Percentiles rank a stretch among this genome's conserved stretches.
These are phyloP conservation scores for Diaporthe helianthi DNA, from an alignment of 2,329 filamentous ascomycete species.

Conservation along the genomic window DNA sequence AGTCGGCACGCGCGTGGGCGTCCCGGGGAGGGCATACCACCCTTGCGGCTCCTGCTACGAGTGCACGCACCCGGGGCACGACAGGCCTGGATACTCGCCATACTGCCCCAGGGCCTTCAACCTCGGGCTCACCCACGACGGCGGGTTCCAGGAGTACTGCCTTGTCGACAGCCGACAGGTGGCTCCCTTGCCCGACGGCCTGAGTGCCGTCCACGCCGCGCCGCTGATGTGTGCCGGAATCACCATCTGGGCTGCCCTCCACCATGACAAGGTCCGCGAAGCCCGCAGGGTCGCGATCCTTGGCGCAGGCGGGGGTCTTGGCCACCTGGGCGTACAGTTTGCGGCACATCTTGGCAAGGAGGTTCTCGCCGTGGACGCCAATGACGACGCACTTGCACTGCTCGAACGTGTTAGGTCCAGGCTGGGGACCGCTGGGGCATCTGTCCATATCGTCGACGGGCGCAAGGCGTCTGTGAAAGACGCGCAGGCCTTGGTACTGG, in stretches of 20 bases:
- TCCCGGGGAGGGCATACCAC: constrained; percentile 1
- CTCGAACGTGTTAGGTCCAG: not conserved
- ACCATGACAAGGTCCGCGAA: not conserved
- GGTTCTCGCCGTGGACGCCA: not conserved
- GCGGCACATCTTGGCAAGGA: not conserved
- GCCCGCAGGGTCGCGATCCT: not conserved
- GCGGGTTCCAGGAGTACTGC: not conserved
- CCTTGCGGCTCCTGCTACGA: constrained; percentile 9
- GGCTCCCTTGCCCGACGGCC: not conserved
- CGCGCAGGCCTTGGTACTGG: not conserved
- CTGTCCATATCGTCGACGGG: not conserved
- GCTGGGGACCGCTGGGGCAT: not conserved
- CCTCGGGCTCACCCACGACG: not conserved
- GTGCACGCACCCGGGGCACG: not conserved
- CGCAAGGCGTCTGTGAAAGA: not conserved
- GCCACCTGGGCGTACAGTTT: constrained; percentile 1
- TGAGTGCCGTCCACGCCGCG: not conserved
- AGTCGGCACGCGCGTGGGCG: not conserved
- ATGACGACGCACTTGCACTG: not conserved
- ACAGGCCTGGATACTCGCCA: not conserved
- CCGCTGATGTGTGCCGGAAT: constrained; percentile 5
- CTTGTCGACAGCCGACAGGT: constrained; percentile 11
- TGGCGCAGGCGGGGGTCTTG: constrained; percentile 4
- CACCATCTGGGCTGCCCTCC: not conserved
- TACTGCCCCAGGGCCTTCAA: constrained; percentile 5